These are phyloP conservation scores for Neobulgaria alba DNA, from an alignment of 2,329 filamentous ascomycete species.

Conservation along the genomic window DNA sequence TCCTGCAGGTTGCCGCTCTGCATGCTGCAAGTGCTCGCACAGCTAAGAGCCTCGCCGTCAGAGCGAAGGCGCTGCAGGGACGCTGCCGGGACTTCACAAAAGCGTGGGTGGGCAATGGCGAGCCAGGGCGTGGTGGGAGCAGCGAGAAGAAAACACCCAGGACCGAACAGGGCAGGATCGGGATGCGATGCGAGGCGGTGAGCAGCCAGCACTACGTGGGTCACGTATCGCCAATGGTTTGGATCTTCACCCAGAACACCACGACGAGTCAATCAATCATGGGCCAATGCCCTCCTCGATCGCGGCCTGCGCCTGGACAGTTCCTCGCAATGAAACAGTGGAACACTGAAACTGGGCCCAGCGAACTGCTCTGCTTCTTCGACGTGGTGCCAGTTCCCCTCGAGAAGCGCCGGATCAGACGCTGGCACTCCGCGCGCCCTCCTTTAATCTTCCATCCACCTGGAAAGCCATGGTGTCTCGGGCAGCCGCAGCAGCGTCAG, in stretches of 20 bases:
- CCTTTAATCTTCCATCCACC: constrained; percentile 9
- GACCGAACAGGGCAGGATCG: constrained; percentile 4
- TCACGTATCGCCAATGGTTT: constrained; percentile 28
- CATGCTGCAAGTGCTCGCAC: constrained; percentile 27
- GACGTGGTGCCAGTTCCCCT: neutral
- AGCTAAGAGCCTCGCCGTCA: constrained; percentile 20
- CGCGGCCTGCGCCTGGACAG: no score
- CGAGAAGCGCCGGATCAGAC: neutral
- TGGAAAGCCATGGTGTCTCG: constrained; percentile 13
- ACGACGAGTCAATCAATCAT: no score
- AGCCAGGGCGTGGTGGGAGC: constrained; percentile 7
- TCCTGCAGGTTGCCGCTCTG: constrained; percentile 25
- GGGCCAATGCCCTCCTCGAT: no score
- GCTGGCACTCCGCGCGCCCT: neutral
- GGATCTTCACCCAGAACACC: no score
- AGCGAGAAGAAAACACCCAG: constrained; percentile 2
- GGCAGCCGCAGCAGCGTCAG: constrained; percentile 18
- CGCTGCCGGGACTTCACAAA: constrained; percentile 25
- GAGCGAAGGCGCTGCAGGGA: constrained; percentile 27
- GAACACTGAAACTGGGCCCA: neutral
- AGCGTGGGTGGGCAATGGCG: constrained; percentile 9
- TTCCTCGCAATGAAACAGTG: neutral
- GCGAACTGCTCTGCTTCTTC: neutral
- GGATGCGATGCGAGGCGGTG: constrained; percentile 20
- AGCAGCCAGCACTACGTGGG: constrained; percentile 25